Evolutionary conservation across 768 basidiomycete species (phyloP).

Genomic region (Tephrocybe sp.): DNA sequence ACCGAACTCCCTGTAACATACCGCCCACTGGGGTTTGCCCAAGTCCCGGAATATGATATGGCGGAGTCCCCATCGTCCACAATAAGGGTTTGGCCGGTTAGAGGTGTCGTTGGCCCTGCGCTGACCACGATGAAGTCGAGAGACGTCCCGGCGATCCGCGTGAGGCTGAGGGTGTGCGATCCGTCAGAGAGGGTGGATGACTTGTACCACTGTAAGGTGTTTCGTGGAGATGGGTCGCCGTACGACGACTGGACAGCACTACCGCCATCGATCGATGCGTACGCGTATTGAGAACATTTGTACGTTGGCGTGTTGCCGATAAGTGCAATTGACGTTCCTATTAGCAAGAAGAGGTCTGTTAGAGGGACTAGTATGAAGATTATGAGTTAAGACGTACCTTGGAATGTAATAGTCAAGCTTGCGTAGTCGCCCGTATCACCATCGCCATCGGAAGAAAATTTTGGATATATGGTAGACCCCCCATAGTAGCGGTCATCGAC

Average conservation of each 20-base stretch:
- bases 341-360: background rate
- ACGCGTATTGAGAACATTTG: constrained; percentile 17
- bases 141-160: constrained; percentile 21
- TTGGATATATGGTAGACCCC: background rate
- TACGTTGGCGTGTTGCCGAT: constrained; percentile 22
- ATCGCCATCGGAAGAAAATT: background rate
- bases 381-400: background rate
- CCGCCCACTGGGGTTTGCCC: background rate
- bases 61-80: constrained; percentile 19
- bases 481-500: background rate
- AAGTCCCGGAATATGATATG: background rate
- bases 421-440: background rate
- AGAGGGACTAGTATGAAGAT: background rate
- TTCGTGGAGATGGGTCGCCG: constrained; percentile 24
- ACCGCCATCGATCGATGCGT: constrained; percentile 23
- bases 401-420: background rate
- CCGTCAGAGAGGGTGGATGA: constrained; percentile 25
- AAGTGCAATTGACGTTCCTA: constrained; percentile 25
- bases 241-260: constrained; percentile 19
- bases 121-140: constrained; percentile 26
- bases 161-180: constrained; percentile 20
- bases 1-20: background rate
- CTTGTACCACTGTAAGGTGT: constrained; percentile 28
- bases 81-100: constrained; percentile 19
- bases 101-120: constrained; percentile 20